A percentile compares a stretch with the other conserved stretches of the same genome.
Conservation (phyloP, 2,329 filamentous ascomycete species). For the Dichotomopilus funicola region DNA sequence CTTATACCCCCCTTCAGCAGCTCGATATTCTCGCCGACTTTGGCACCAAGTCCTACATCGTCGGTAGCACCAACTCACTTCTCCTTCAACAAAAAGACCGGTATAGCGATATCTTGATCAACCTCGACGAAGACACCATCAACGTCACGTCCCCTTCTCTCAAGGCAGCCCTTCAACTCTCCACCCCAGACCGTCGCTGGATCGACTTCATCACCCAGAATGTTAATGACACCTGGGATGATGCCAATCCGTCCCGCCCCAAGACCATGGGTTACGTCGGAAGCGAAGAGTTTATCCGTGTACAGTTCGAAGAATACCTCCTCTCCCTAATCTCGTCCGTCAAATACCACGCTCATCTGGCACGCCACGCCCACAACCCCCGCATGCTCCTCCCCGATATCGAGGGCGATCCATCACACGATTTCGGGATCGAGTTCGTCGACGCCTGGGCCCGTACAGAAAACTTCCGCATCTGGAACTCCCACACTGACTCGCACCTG, state of each 20-base stretch:
- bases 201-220: conserved; percentile 93
- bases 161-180: conserved; percentile 67
- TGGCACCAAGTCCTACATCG: conserved; percentile 93
- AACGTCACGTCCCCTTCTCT: conserved; percentile 77
- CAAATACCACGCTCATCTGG: conserved; percentile 75
- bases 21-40: conserved; percentile 89
- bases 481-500: conserved; percentile 73
- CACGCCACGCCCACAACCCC: conserved; percentile 47
- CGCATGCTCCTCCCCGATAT: conserved; percentile 57
- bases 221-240: conserved; percentile 95
- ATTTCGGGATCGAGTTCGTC: conserved; percentile 81
- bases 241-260: conserved; percentile 78
- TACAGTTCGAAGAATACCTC: conserved; percentile 96
- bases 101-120: conserved; percentile 94
- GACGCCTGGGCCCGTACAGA: conserved; percentile 83
- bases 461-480: conserved; percentile 85
- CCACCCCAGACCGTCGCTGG: conserved; percentile 85
- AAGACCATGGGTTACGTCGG: conserved; percentile 92
- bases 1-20: conserved; percentile 93
- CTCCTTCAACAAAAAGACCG: conserved; percentile 89
- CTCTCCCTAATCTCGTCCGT: conserved; percentile 80
- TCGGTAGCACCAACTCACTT: conserved; percentile 93
- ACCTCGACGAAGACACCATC: conserved; percentile 83
- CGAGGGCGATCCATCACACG: conserved; percentile 76
- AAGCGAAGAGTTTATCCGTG: conserved; percentile 92